Percentiles rank a stretch among this genome's conserved stretches.
These are phyloP conservation scores for Saturnispora kantuleensis DNA, from an alignment of 805 yeast species.

Conservation along the genomic window DNA sequence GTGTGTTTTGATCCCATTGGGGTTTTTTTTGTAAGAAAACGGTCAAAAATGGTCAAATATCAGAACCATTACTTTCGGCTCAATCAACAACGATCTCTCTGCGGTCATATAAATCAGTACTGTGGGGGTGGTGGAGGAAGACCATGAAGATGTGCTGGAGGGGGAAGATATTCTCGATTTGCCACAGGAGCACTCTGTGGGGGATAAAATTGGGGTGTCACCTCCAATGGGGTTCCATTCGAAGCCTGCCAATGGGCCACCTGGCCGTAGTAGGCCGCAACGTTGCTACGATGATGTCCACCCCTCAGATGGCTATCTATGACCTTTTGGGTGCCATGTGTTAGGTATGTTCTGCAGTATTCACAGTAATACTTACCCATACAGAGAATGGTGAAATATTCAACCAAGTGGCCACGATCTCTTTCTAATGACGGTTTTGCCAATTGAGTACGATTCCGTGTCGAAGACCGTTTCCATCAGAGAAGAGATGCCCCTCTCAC, in stretches of 20 bases:
- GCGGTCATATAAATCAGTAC: background rate
- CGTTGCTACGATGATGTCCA: conserved; percentile 51
- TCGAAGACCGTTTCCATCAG: conserved; percentile 22
- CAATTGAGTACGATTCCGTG: conserved; percentile 24
- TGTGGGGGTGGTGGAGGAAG: background rate
- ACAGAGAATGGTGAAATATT: too few relatives aligned
- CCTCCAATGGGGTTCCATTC: conserved; percentile 26
- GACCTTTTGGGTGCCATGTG: conserved; percentile 85
- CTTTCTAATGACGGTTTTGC: conserved; percentile 13
- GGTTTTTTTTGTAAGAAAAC: too few relatives aligned
- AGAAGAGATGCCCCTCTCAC: conserved; percentile 15
- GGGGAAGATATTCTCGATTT: background rate
- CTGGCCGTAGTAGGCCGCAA: too few relatives aligned
- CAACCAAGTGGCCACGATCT: too few relatives aligned
- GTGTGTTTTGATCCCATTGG: too few relatives aligned
- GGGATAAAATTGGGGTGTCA: conserved; percentile 21
- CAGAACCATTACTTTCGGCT: too few relatives aligned
- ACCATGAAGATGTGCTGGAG: background rate
- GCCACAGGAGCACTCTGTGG: background rate
- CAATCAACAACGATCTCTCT: background rate
- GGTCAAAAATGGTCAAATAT: too few relatives aligned
- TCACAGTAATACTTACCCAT: conserved; percentile 78
- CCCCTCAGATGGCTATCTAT: conserved; percentile 73
- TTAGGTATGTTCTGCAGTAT: conserved; percentile 71
- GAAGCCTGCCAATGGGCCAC: conserved; percentile 7